Base-by-base conservation (phyloP, 768 basidiomycete species). In the Lactarius deliciosus region DNA sequence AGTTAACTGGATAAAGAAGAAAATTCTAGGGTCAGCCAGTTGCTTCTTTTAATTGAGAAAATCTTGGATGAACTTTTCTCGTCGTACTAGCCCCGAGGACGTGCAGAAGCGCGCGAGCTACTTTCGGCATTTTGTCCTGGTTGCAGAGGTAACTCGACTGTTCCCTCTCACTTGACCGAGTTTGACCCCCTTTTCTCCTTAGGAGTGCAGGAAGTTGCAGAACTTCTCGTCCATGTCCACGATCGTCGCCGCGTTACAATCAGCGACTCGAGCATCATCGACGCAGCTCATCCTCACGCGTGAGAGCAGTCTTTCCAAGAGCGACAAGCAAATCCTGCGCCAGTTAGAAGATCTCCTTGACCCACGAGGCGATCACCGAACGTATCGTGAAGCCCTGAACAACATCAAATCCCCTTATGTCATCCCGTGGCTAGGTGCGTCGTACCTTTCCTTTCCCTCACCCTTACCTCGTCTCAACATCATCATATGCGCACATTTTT, bases 181-280 rank as follows among this genome's bases (percentile, higher is more conserved):
- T 25, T 53, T 25, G 2, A 7, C 47, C 6, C 5, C n/a, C 25
- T 47, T 47, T 43, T 25, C 2, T 20, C 38, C 25, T 11, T 66
- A 82, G 80, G 81, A 81, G 73, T 84, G 81, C 66, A 75, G 76
- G 22, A 77, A 76, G 60, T 63, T 79, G 41, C 78, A 77, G 16
- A 83, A 84, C 65, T 83, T 79, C 68, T 75, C 78, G 11, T 81
- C 81, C 15, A 71, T 80, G 60, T 76, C 78, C 7, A 79, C 81
- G 5, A 81, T 84, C 41, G 74, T 77, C 5, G 76, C 74, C 13
- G 81, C 81, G 10, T 72, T 83, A 28, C 74, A 79, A 65, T 83
- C 82, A 8, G 65, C 76, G 4, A 73, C 78, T 1, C 77, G 81
- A 22, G 75, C 77, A 38, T 74, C 75, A n/a, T 72, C 82, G 36